Evolutionary conservation across 2,329 filamentous ascomycete genomes (phyloP), one percentile per base, ranked within the genome.

Genomic region (Rhytidhysteron rufulum): DNA sequence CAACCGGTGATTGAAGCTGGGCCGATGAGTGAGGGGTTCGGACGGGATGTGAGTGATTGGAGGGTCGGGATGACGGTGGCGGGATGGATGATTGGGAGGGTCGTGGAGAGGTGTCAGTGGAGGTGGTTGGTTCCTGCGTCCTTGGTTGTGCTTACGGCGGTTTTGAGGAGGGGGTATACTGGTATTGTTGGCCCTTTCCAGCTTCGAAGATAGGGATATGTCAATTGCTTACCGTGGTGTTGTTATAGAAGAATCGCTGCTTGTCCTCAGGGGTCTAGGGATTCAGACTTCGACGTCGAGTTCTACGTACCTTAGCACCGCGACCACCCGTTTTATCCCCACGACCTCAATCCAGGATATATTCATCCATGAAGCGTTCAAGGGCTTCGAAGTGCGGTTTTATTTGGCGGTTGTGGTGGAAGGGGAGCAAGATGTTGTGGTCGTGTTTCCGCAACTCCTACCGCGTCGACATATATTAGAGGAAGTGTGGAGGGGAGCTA

Each of bases 361-460:
- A 41, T 80, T 96, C 39, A 86, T 98, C 37, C 89, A 96, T 62
- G 93, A 98, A 71, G 93, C 90, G 3, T 97, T 97, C 66, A 81
- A 80, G 42, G 90, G 90, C 1, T 95, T 96, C 57, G 88, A 90
- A 67, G 89, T 97, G 25, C 73, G 84, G 30, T 95, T 91, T 59
- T 96, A 95, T 59, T 71, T 98, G 7, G 81, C 88, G 4, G 86
- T 97, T 21, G 85, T 97, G 39, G 88, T 97, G 15, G 86, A 94
- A 53, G 89, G 83, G 2, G 91, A 97, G 67, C 79, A 84, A 39
- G 84, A 93, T 50, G 78, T 95, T 4, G 86, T 97, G 0, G 91
- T 98, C n/a, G 89, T 97, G 3, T 98, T 98, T 62, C 91, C 91
- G 71, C 75, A 77, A 41, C 66, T 95, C 49, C 62, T 96, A 46